Percentiles rank a stretch among this genome's conserved stretches.
Conservation (phyloP, 2,329 filamentous ascomycete species). For the Calonectria hongkongensis region DNA sequence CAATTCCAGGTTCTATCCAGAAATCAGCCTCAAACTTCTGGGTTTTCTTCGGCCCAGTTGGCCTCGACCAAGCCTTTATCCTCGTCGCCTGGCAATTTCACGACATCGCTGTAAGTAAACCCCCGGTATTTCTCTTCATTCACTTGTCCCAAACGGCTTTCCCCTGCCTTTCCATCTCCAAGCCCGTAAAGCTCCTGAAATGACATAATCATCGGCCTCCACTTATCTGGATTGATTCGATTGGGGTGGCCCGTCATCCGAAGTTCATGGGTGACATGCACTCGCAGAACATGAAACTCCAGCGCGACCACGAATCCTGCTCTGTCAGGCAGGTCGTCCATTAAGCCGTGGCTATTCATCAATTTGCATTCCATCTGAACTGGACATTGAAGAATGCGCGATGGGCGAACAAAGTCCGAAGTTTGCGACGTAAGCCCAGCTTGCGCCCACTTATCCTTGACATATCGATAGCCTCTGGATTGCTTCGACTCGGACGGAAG, state of each 20-base stretch:
- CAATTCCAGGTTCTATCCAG: background rate
- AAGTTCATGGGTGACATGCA: conserved; percentile 58
- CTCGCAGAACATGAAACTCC: conserved; percentile 53
- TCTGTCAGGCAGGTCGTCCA: conserved; percentile 54
- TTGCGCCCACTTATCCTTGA: conserved; percentile 62
- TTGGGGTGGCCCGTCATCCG: conserved; percentile 61
- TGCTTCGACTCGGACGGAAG: conserved; percentile 55
- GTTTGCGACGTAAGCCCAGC: conserved; percentile 58
- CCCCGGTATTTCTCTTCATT: conserved; percentile 20
- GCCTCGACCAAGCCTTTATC: background rate
- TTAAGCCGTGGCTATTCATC: conserved; percentile 56
- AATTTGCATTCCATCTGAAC: conserved; percentile 66
- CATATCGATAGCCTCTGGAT: conserved; percentile 58
- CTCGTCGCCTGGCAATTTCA: conserved; percentile 7
- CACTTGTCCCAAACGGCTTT: conserved; percentile 2
- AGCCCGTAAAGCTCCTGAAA: conserved; percentile 66
- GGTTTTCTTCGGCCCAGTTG: background rate
- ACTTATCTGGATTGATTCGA: conserved; percentile 64
- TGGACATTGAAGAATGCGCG: conserved; percentile 62
- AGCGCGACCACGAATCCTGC: conserved; percentile 3
- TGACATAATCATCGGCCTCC: conserved; percentile 66
- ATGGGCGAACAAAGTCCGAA: conserved; percentile 59
- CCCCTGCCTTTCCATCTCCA: conserved; percentile 17
- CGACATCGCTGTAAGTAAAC: background rate
- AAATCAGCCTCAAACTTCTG: background rate